These are phyloP conservation scores for Fusarium sambucinum DNA, from an alignment of 2,329 filamentous ascomycete species.

Conservation along the genomic window DNA sequence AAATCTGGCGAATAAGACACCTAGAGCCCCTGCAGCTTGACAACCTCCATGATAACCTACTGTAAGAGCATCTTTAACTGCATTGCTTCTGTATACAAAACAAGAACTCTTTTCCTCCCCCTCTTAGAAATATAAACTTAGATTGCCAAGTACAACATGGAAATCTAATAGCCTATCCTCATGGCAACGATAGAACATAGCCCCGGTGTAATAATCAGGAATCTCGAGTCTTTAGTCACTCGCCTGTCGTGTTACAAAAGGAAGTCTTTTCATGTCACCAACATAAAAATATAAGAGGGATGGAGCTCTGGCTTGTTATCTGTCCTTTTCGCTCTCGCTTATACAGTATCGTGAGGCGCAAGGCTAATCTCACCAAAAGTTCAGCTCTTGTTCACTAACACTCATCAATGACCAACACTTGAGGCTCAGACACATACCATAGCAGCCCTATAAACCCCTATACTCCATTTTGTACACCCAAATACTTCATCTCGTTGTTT, in stretches of 20 bases:
- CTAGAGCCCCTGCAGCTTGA: not conserved
- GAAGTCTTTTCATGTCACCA: not conserved
- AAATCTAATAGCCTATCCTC: slow-evolving; percentile 10
- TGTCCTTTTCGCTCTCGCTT: slow-evolving; percentile 9
- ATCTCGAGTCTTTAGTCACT: slow-evolving; percentile 18
- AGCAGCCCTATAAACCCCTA: not conserved
- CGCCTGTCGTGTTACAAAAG: not conserved
- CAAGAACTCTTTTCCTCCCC: not conserved
- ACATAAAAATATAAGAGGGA: not conserved
- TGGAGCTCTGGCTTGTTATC: not conserved
- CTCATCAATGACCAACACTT: not conserved
- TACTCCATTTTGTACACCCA: not conserved
- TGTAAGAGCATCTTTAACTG: not conserved
- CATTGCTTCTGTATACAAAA: not conserved
- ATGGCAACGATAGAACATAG: slow-evolving; percentile 3
- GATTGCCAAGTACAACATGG: not conserved
- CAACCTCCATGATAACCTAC: not conserved
- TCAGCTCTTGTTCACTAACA: not conserved
- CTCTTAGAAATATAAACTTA: not conserved
- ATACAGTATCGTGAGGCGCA: not conserved
- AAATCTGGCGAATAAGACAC: not conserved
- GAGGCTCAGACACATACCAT: not conserved
- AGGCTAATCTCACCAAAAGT: not conserved
- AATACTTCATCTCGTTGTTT: slow-evolving; percentile 14
- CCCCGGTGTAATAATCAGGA: slow-evolving; percentile 2